Conservation (phyloP, 371 early-diverging fungal genomes). For the Apophysomyces elegans region DNA sequence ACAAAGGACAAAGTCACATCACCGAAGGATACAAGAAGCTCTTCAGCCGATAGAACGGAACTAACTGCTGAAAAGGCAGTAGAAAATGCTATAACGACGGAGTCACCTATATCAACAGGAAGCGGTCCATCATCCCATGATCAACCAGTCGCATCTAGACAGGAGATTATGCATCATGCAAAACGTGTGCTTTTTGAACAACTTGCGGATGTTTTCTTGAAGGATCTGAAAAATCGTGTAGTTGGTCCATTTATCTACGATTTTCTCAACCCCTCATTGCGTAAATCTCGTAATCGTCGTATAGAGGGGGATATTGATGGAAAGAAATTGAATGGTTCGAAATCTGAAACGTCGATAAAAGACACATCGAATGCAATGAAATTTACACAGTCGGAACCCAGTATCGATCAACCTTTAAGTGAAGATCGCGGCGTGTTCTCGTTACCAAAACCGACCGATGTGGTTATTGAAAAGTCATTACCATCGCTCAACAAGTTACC, state of each 20-base stretch:
- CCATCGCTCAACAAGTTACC: conserved; percentile 36
- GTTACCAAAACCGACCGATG: conserved; percentile 2
- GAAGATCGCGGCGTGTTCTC: conserved; percentile 8
- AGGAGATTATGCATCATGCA: conserved; percentile 33
- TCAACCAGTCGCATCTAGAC: neutral
- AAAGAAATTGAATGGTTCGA: conserved; percentile 17
- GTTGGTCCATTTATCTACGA: conserved; percentile 61
- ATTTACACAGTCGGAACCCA: conserved; percentile 10
- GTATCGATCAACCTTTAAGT: conserved; percentile 17
- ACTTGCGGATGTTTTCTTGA: conserved; percentile 62
- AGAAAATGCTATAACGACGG: neutral
- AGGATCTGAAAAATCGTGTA: conserved; percentile 61
- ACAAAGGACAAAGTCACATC: neutral
- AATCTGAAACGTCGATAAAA: conserved; percentile 9
- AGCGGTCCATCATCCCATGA: neutral
- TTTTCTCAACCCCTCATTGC: conserved; percentile 43
- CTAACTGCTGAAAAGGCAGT: neutral
- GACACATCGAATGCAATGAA: conserved; percentile 16
- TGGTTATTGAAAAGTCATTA: conserved; percentile 10
- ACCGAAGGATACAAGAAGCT: neutral
- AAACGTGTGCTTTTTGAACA: conserved; percentile 52
- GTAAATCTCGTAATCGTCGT: neutral
- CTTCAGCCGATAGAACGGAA: neutral
- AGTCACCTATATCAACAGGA: neutral
- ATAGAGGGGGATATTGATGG: conserved; percentile 16